Conservation (phyloP, 768 basidiomycete genomes). For the Pleurotus platypus region DNA sequence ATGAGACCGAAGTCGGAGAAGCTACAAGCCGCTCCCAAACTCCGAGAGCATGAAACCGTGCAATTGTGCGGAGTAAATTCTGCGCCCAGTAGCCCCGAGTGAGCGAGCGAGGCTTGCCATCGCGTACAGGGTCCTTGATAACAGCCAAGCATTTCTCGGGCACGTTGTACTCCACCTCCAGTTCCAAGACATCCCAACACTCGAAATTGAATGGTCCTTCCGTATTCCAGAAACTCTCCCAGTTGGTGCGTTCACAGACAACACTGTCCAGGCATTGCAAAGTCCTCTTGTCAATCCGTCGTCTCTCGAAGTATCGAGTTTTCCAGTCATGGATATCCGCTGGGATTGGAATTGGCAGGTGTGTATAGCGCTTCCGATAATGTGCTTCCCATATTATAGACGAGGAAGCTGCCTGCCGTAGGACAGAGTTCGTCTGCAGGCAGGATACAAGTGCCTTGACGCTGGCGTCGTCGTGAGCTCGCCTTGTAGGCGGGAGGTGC, state of each 20-base stretch:
- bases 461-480: conserved; percentile 17
- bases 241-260: conserved; percentile 27
- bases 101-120: conserved; percentile 23
- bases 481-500: conserved; percentile 17
- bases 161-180: conserved; percentile 31
- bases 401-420: conserved; percentile 41
- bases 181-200: conserved; percentile 50
- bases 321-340: conserved; percentile 35
- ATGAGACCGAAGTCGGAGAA: conserved; percentile 17
- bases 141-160: conserved; percentile 20
- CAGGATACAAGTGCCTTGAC: conserved; percentile 34
- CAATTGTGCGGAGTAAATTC: conserved; percentile 37
- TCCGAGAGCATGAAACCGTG: conserved; percentile 35
- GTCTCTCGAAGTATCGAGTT: conserved; percentile 40
- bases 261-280: conserved; percentile 39
- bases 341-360: conserved; percentile 15
- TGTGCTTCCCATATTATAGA: conserved; percentile 48
- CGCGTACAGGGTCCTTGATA: neutral
- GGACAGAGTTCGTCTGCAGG: conserved; percentile 29
- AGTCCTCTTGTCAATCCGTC: conserved; percentile 39
- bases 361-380: conserved; percentile 45
- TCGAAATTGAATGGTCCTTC: conserved; percentile 45
- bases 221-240: conserved; percentile 34
- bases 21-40: conserved; percentile 28
- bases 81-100: conserved; percentile 51